Conservation (phyloP, 306 rosid genomes). For the Gastrolobium bilobum region DNA sequence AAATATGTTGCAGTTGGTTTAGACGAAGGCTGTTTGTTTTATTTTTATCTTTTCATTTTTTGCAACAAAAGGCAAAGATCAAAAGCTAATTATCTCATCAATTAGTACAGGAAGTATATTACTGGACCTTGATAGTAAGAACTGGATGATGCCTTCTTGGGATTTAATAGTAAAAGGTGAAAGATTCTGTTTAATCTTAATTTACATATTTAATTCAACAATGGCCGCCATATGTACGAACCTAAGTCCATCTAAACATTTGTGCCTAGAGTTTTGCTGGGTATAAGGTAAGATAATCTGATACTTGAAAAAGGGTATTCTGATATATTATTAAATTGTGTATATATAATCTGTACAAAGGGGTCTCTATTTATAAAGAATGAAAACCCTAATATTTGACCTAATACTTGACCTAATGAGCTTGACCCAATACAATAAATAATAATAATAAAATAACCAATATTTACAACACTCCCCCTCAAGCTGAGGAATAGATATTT, state of each 20-base stretch:
- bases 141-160: constrained; percentile 10
- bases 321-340: no score
- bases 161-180: constrained; percentile 13
- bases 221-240: not conserved
- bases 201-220: not conserved
- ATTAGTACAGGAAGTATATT: constrained; percentile 13
- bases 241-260: not conserved
- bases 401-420: no score
- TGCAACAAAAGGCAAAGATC: not conserved
- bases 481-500: no score
- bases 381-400: no score
- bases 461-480: no score
- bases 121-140: constrained; percentile 10
- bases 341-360: no score
- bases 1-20: constrained; percentile 24
- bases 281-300: constrained; percentile 15
- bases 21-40: constrained; percentile 1
- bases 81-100: constrained; percentile 1
- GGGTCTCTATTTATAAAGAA: no score
- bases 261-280: not conserved
- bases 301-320: no score
- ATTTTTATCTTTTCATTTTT: constrained; percentile 17
- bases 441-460: no score
- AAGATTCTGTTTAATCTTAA: constrained; percentile 2
- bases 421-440: no score